Evolutionary conservation across 2,329 filamentous ascomycete species (phyloP), one percentile per base, ranked within the genome.

Genomic region (Rasamsonia emersonii): DNA sequence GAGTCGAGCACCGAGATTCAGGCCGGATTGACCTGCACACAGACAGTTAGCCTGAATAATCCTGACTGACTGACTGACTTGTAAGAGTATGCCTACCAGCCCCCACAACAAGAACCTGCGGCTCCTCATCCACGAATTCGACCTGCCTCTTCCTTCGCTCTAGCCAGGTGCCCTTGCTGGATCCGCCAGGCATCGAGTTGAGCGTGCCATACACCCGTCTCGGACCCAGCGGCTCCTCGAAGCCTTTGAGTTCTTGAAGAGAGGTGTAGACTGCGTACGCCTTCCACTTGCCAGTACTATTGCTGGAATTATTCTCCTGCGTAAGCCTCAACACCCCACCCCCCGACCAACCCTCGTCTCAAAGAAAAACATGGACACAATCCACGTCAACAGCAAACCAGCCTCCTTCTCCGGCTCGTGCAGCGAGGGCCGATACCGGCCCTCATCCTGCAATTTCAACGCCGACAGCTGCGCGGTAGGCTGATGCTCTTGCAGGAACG

Each of bases 1-100:
- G 2, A 65, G 48, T 8, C 62, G 55, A 19, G 62, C 62, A 15
- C 51, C 62, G 28, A 60, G 44, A 18, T 57, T 62, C 11, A 65
- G 42, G 10, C 63, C 64, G 11, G 61, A 51, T 40, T 66, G 63
- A 5, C 62, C 63, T 62, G 24, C 16, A 24, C 24, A 30, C 4
- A 18, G 20, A 23, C 8, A 23, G 8, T 23, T 7, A 23, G 20
- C 20, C n/a, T 23, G 6, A 15, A n/a, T 13, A 30, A 19, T 24
- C 28, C 18, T 38, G n/a, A n/a, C n/a, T n/a, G n/a, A n/a, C n/a
- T n/a, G n/a, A n/a, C n/a, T n/a, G n/a, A n/a, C n/a, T n/a, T n/a
- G n/a, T n/a, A n/a, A n/a, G n/a, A n/a, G n/a, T n/a, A n/a, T n/a
- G n/a, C 45, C 30, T 39, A 58, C 59, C 56, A 30, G 53, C 58